Percentiles rank a stretch among this genome's conserved stretches.
Conservation (phyloP, 306 rosid species). For the Pterocarpus macrocarpus region DNA sequence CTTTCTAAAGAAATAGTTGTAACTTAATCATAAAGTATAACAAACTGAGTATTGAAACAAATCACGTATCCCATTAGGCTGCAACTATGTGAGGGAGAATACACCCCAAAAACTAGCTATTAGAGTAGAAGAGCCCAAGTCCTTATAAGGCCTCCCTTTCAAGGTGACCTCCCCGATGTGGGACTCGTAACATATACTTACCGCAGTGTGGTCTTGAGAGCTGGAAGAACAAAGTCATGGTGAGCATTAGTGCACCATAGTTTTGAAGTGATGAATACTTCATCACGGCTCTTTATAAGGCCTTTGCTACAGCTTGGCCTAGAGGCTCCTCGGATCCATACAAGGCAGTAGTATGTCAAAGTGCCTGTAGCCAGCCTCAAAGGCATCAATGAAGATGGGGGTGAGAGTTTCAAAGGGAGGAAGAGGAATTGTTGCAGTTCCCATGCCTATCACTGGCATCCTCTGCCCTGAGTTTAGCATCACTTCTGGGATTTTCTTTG, state of each 20-base stretch:
- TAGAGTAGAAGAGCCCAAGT: no score
- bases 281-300: slow-evolving; percentile 49
- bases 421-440: slow-evolving; percentile 27
- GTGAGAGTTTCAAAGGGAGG: slow-evolving; percentile 17
- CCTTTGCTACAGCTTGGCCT: slow-evolving; percentile 44
- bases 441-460: slow-evolving; percentile 40
- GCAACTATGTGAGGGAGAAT: no score
- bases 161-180: no score
- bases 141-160: no score
- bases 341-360: slow-evolving; percentile 47
- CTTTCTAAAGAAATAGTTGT: no score
- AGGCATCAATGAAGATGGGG: slow-evolving; percentile 23
- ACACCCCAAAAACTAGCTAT: no score
- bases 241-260: slow-evolving; percentile 51
- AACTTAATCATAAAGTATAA: no score
- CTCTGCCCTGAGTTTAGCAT: slow-evolving; percentile 33
- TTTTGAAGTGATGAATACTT: slow-evolving; percentile 61
- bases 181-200: neutral
- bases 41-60: no score
- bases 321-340: slow-evolving; percentile 41
- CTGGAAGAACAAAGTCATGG: slow-evolving; percentile 59
- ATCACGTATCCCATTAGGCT: no score
- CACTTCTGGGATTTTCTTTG: slow-evolving; percentile 9
- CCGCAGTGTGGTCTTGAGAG: slow-evolving; percentile 53
- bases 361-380: slow-evolving; percentile 39